Conservation (phyloP, 768 basidiomycete species). For the Psilocybe tampanensis region DNA sequence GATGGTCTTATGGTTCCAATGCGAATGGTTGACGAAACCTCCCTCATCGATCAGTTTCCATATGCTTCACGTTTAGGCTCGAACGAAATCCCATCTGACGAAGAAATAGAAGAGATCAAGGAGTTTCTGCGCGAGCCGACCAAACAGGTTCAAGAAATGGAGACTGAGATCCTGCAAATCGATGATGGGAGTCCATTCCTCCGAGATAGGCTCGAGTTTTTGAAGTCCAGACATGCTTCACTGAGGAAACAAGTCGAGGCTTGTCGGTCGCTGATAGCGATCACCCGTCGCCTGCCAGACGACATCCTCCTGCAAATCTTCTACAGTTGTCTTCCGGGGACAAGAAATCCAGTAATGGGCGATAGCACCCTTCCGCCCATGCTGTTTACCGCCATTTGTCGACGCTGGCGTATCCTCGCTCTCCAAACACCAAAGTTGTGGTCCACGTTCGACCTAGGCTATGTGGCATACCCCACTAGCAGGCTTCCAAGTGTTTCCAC, state of each 20-base stretch:
- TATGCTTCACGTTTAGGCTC: neutral
- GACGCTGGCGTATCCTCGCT: neutral
- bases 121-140: neutral
- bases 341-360: neutral
- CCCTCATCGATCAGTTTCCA: too few species aligned
- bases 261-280: neutral
- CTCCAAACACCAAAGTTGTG: too few species aligned
- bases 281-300: neutral
- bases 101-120: neutral
- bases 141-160: neutral
- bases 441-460: too few species aligned
- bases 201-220: neutral
- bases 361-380: neutral
- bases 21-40: too few species aligned
- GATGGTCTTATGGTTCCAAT: too few species aligned
- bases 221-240: neutral
- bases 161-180: neutral
- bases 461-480: too few species aligned
- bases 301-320: neutral
- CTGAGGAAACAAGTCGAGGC: neutral
- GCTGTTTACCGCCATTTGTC: neutral
- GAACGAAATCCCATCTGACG: neutral
- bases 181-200: too few species aligned
- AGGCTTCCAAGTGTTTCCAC: too few species aligned
- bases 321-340: neutral